Base-by-base conservation (phyloP, 441 rosid genomes). In the Croton setiger region DNA sequence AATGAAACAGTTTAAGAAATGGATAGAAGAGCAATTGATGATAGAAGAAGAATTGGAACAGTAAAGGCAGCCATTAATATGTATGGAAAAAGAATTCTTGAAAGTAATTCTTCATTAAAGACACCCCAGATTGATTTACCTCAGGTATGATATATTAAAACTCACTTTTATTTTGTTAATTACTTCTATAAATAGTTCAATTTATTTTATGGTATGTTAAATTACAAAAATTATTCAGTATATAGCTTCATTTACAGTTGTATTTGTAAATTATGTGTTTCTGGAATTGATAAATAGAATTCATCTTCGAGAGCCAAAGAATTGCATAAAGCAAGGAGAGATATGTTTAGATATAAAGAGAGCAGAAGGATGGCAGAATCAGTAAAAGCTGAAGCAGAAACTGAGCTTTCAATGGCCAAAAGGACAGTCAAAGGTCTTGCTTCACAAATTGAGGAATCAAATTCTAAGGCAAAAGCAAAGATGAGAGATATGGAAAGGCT, bases 1-100 rank as follows among this genome's bases (percentile, higher is more conserved):
- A 52, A 27, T 68, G 72, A 60, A 69, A 71, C 75, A 78, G 74
- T 20, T 9, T 0, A 37, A 15, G 41, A 47, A 13, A 87, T 87
- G 96, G 88, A 75, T 7, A 72, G 80, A 71, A 75, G 68, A 66
- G 84, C 63, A 36, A 60, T 69, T 53, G 84, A 75, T 43, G 76
- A 72, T 44, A 71, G 78, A 56, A 86, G 82, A 75, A 83, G 78
- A 81, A 74, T 47, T 15, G 91, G 90, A 62, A 64, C 92, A 23
- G 93, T 88, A 20, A 87, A 80, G 80, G 90, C 85, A 56, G 79
- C 90, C 67, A 73, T 83, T 70, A 78, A 64, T 72, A 71, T 67
- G 72, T 81, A 74, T n/a, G 88, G 91, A 67, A 86, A 83, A 63
- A 83, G 59, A 74, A 74, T 83, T 83, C 74, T 69, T 65, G 81